Evolutionary conservation across 345 rosid species (phyloP), one percentile per base, ranked within the genome.

Genomic region (Kandelia obovata): DNA sequence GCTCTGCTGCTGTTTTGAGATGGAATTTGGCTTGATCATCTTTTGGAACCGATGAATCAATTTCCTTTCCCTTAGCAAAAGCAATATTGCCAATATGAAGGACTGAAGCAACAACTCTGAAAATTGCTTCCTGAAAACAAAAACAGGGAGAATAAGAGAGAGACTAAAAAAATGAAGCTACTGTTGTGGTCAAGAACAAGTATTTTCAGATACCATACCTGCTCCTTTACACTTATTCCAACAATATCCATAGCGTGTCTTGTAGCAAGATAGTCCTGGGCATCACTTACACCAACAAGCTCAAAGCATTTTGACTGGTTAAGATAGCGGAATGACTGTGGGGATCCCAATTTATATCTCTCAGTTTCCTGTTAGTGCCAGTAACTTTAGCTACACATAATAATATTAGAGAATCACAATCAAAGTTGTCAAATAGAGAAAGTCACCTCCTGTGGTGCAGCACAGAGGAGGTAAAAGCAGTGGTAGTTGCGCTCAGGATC

Each of bases 381-480:
- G 25, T 19, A 75, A 35, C 65, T 57, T 80, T 66, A 67, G 69
- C 34, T 39, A 19, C 37, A 17, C 76, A 15, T 68, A 47, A 32
- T 17, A 23, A 61, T 58, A 32, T 51, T 0, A 43, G 55, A 65
- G 64, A 69, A 68, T 66, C 51, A 43, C 27, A 52, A 21, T 20
- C 31, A 60, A 55, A 63, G 63, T 47, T n/a, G 16, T 5, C 23
- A 5, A 32, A 32, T 32, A 5, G 35, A 67, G 74, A 53, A 69
- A 67, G 43, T 56, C 82, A 88, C 98, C 94, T 93, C 98, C 62
- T 86, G 98, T n/a, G 98, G 98, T 71, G 98, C 97, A 20, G 88
- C 87, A 83, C 97, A 93, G 58, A 93, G 96, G 71, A 93, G 92
- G 83, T 93, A 93, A 83, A 93, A 93, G 78, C 98, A 93, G 68